Evolutionary conservation across 306 rosid species (phyloP).

Genomic region (Vigna radiata): DNA sequence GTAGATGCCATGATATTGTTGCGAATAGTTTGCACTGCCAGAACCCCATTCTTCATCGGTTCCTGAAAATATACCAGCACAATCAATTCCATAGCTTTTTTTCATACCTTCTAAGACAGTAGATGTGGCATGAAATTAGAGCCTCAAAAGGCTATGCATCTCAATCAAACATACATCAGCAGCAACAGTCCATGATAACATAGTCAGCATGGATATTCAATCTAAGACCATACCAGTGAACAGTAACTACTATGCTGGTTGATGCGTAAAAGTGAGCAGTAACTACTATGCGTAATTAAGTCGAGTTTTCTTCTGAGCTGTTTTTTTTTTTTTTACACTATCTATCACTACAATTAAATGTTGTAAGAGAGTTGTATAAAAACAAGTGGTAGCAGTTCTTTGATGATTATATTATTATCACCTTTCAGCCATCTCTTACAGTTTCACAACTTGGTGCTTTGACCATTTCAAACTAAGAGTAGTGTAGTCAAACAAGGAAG

Average conservation of each 20-base stretch:
- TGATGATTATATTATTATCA: not conserved
- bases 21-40: slow-evolving; percentile 78
- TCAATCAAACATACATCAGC: not conserved
- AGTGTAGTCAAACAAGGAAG: slow-evolving; percentile 2
- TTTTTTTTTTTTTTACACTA: not conserved
- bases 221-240: not conserved
- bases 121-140: too few relatives aligned
- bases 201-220: not conserved
- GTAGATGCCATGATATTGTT: slow-evolving; percentile 94
- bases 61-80: slow-evolving; percentile 62
- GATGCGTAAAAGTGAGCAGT: too few relatives aligned
- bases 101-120: slow-evolving; percentile 11
- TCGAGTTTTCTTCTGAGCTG: not conserved
- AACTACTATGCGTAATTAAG: not conserved
- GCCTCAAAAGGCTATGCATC: slow-evolving; percentile 5
- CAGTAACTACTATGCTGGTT: too few relatives aligned
- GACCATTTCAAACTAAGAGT: slow-evolving; percentile 16
- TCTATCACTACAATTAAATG: not conserved
- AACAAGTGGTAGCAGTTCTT: not conserved
- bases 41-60: slow-evolving; percentile 85
- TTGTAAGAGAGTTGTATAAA: too few relatives aligned
- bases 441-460: slow-evolving; percentile 10
- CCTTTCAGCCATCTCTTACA: slow-evolving; percentile 4
- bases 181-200: not conserved
- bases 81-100: slow-evolving; percentile 10